Percentiles rank a stretch among this genome's conserved stretches.
phyloP scores from a whole-genome alignment of 108 stramenopile species.

The Seminavis robusta region DNA sequence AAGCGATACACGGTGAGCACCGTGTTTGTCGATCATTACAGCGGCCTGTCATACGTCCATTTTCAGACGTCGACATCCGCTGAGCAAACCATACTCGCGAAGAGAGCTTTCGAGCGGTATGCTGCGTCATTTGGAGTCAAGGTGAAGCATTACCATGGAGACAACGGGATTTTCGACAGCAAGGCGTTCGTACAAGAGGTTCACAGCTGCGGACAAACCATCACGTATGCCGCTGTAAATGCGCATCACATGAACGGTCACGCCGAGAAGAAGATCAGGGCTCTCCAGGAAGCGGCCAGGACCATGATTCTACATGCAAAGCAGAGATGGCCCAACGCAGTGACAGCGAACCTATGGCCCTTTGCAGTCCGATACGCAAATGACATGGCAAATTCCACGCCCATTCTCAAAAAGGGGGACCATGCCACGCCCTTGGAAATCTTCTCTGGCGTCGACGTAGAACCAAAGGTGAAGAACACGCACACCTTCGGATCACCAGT shows the following conservation, averaged over 20 bases:
- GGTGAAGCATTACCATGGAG: conserved; percentile 22
- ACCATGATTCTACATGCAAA: conserved; percentile 28
- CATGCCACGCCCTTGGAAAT: conserved; percentile 3
- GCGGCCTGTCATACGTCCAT: conserved; percentile 14
- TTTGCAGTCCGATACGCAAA: conserved; percentile 18
- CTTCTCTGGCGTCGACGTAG: not conserved
- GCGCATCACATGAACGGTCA: conserved; percentile 43
- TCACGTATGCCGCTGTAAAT: conserved; percentile 26
- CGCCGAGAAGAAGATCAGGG: conserved; percentile 29
- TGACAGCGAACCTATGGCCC: conserved; percentile 33
- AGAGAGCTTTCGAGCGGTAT: conserved; percentile 22
- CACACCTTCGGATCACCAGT: conserved; percentile 21
- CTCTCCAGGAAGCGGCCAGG: conserved; percentile 25
- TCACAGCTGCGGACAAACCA: not conserved
- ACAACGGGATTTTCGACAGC: conserved; percentile 19
- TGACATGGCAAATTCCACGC: conserved; percentile 1
- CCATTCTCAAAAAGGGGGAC: not conserved
- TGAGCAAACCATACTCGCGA: conserved; percentile 28
- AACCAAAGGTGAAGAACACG: conserved; percentile 1
- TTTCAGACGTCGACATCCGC: conserved; percentile 1
- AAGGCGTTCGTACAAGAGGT: not conserved
- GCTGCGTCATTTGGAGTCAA: not conserved
- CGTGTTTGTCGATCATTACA: conserved; percentile 39
- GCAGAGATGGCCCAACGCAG: conserved; percentile 19
- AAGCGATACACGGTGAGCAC: conserved; percentile 17